Evolutionary conservation across 257 asterid species (phyloP), one percentile per base, ranked within the genome.

Genomic region (Fraxinus pennsylvanica): DNA sequence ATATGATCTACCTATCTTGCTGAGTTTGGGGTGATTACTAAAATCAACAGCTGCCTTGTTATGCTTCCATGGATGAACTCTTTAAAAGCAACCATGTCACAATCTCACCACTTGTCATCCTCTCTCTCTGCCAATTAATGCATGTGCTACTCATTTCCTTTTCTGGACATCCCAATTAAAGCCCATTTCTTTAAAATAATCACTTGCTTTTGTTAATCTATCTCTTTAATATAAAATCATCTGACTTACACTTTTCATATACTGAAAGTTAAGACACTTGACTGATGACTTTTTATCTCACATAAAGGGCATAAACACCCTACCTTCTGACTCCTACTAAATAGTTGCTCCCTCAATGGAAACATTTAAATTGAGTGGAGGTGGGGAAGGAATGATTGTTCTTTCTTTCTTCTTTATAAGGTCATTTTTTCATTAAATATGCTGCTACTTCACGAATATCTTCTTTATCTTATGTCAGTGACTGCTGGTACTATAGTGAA

Each of bases 141-240:
- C 63, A 41, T 41, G 13, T 21, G 39, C 61, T 36, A 82, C 73
- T 72, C 14, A 36, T 65, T 72, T 72, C 39, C 38, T 76, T 78
- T 47, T 72, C 21, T 63, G 69, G 33, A 6, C 74, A 61, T 33
- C 68, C 63, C 29, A 72, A 47, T 71, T n/a, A 52, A 74, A 35
- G 65, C 30, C n/a, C 43, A 67, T 30, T 61, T 22, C 17, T 35
- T 29, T 25, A 68, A 63, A 59, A 19, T 47, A 52, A 25, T 63
- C 36, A 25, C 35, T 63, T 63, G 35, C 69, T 63, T 63, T 63
- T 63, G 9, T 25, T 63, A 63, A 25, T 63, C 69, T 63, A n/a
- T 59, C 67, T 30, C 29, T 21, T 6, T 13, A 27, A 9, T 63
- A 27, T 63, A 22, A n/a, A 63, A 63, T 25, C 36, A 63, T 63